Conservation (phyloP, 306 rosid genomes). For the Acacia melanoxylon region DNA sequence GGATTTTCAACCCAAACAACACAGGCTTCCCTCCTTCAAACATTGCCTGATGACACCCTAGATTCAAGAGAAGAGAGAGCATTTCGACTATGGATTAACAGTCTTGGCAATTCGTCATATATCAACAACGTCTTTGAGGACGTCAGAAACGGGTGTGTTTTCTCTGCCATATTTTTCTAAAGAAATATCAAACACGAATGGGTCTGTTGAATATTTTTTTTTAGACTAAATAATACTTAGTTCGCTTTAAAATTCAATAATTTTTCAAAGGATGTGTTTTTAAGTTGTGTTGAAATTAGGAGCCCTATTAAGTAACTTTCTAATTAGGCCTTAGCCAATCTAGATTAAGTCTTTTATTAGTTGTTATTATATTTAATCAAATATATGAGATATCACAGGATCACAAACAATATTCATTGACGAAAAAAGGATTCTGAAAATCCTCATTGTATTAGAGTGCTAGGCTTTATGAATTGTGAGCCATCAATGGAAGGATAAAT, state of each 20-base stretch:
- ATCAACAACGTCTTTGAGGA: slow-evolving; percentile 97
- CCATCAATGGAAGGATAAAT: too few relatives aligned
- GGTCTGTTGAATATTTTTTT: background rate
- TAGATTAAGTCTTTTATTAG: background rate
- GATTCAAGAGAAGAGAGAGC: slow-evolving; percentile 94
- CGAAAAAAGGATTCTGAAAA: too few relatives aligned
- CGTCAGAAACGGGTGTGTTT: slow-evolving; percentile 74
- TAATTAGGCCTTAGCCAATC: background rate
- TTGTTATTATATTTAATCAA: background rate
- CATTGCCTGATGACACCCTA: slow-evolving; percentile 69
- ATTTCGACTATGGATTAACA: slow-evolving; percentile 94
- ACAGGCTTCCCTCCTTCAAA: slow-evolving; percentile 78
- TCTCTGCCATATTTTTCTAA: background rate
- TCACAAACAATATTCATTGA: too few relatives aligned
- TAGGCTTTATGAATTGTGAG: too few relatives aligned
- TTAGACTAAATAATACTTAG: background rate
- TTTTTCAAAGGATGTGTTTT: background rate
- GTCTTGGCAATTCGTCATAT: slow-evolving; percentile 74
- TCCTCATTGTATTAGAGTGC: too few relatives aligned
- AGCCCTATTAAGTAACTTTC: background rate
- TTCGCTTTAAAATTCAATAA: background rate
- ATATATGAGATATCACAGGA: too few relatives aligned
- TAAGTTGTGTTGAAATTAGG: slow-evolving; percentile 1
- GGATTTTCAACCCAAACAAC: slow-evolving; percentile 81
- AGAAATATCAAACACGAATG: background rate